Evolutionary conservation across 2,329 filamentous ascomycete species (phyloP).

Genomic region (Pestalotiopsis sp.): DNA sequence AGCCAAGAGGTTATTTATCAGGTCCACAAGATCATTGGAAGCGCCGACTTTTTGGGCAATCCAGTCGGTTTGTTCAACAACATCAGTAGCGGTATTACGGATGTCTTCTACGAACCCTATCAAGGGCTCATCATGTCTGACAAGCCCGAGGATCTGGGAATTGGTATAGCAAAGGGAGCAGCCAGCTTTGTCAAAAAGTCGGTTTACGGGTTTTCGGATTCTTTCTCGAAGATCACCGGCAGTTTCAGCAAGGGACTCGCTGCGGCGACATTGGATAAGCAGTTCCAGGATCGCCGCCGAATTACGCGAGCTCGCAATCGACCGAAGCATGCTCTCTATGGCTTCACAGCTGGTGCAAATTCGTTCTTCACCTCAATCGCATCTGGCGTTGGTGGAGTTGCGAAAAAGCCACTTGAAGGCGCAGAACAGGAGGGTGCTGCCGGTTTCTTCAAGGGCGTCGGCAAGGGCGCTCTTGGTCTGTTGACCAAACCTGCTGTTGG

Average conservation of each 20-base stretch:
- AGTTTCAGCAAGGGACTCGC: constrained; percentile 96
- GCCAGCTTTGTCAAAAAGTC: constrained; percentile 98
- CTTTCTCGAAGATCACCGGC: constrained; percentile 96
- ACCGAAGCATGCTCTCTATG: constrained; percentile 96
- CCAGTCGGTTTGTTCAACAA: constrained; percentile 98
- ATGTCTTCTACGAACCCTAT: constrained; percentile 99
- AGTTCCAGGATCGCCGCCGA: constrained; percentile 94
- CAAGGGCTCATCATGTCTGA: constrained; percentile 97
- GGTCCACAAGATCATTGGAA: constrained; percentile 95
- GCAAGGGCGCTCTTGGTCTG: constrained; percentile 91
- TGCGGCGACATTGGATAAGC: constrained; percentile 94
- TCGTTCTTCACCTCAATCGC: constrained; percentile 91
- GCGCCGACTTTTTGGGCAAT: constrained; percentile 96
- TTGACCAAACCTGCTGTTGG: constrained; percentile 97
- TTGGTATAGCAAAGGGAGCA: constrained; percentile 94
- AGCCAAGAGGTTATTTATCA: constrained; percentile 95
- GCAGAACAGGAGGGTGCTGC: constrained; percentile 93
- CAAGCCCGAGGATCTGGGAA: constrained; percentile 88
- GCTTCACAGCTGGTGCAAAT: constrained; percentile 93
- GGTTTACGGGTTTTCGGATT: constrained; percentile 95
- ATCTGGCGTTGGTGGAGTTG: constrained; percentile 90
- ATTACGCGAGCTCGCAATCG: constrained; percentile 92
- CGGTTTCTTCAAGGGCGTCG: constrained; percentile 96
- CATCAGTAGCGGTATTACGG: constrained; percentile 92
- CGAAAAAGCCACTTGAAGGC: constrained; percentile 90